Evolutionary conservation across 108 stramenopile genomes (phyloP), one percentile per base, ranked within the genome.

Genomic region (Cyclotella sp.): DNA sequence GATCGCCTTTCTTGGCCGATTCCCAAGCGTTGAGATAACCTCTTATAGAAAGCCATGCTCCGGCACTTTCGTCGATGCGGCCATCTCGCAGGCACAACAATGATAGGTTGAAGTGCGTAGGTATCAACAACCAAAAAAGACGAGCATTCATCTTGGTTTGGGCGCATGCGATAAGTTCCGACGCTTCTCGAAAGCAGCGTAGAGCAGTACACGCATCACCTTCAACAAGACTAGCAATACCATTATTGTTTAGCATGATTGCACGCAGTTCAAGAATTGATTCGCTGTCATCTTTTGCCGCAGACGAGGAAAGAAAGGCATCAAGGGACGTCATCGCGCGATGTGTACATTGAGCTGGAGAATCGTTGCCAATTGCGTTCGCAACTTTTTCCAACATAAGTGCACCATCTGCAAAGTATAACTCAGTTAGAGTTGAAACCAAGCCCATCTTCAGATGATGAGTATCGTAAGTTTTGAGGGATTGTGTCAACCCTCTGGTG

Each of bases 21-120:
- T 84, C 75, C 83, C 79, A 84, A 21, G 21, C 64, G 14, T 41
- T n/a, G 24, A 63, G 49, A 54, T 77, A 24, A 16, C 78, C 75
- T n/a, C 83, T 79, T 5, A 64, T 68, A 22, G 41, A 52, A 41
- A 84, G 83, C 83, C 83, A 84, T 16, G 63, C 30, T 39, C 65
- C 70, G 10, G 79, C 75, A 24, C 75, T 70, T 60, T 77, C 79
- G 14, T 84, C 78, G 19, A 81, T 34, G 24, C 61, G 79, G 18
- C 83, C 83, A 62, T 81, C 75, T 39, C 75, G 70, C 26, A 80
- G 51, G 22, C 70, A 54, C 0, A 84, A 52, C n/a, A 84, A 66
- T 7, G 83, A 75, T 22, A 84, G 83, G 76, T 84, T 84, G 39
- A 84, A 84, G 60, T 58, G 63, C 8, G 75, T 65, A 47, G 83